phyloP scores from a whole-genome alignment of 176 grass and related monocot species.

The Ensete ventricosum region DNA sequence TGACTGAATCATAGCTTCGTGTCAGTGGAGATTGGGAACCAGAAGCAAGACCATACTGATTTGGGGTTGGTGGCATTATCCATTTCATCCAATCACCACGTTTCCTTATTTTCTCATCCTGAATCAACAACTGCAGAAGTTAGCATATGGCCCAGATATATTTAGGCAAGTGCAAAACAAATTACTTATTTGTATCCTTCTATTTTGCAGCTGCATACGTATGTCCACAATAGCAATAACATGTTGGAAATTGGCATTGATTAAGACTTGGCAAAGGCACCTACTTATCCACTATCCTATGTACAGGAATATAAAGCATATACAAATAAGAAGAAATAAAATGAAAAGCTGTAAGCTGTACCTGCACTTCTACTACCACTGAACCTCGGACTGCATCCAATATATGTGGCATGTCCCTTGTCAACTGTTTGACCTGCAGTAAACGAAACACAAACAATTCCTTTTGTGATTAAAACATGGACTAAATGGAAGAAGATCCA shows the following conservation, averaged over 20 bases:
- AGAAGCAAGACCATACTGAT: slow-evolving; percentile 22
- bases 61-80: slow-evolving; percentile 33
- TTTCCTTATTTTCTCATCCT: slow-evolving; percentile 59
- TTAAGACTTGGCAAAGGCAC: no score
- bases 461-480: no score
- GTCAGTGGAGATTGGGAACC: slow-evolving; percentile 9
- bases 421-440: slow-evolving; percentile 26
- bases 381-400: slow-evolving; percentile 55
- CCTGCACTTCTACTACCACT: slow-evolving; percentile 62
- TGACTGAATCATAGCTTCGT: background rate
- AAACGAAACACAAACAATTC: no score
- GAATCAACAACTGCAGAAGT: background rate
- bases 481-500: no score
- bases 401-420: slow-evolving; percentile 33
- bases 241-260: no score
- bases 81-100: slow-evolving; percentile 62
- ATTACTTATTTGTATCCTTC: no score
- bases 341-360: slow-evolving; percentile 14
- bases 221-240: no score
- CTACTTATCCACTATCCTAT: background rate
- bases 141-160: background rate
- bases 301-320: background rate
- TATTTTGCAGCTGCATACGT: no score
- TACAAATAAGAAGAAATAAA: no score
- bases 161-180: no score